These are phyloP conservation scores for Pseudocercospora vitis DNA, from an alignment of 2,329 filamentous ascomycete species.

Conservation along the genomic window DNA sequence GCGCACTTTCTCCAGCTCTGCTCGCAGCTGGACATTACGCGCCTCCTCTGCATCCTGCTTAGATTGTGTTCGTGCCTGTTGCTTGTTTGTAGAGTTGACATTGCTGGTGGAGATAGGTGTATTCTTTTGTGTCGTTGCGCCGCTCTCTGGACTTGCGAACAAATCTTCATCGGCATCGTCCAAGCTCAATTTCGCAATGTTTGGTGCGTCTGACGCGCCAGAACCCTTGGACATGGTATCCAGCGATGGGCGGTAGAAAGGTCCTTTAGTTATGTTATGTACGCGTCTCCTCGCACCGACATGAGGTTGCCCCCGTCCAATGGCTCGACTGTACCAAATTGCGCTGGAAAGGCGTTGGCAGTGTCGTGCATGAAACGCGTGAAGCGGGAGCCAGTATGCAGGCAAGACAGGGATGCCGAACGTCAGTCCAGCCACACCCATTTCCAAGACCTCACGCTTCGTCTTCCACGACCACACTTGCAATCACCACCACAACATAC, in stretches of 20 bases:
- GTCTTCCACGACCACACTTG: background rate
- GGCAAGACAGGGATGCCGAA: background rate
- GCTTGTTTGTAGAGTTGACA: constrained; percentile 20
- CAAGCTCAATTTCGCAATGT: constrained; percentile 44
- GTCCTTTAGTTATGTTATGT: background rate
- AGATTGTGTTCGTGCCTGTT: constrained; percentile 37
- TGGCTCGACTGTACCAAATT: no score
- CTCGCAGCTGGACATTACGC: constrained; percentile 71
- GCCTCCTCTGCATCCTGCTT: constrained; percentile 55
- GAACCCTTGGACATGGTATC: constrained; percentile 31
- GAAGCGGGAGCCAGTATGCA: constrained; percentile 1
- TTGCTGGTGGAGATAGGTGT: constrained; percentile 28
- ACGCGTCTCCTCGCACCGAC: constrained; percentile 1
- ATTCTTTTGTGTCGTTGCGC: constrained; percentile 39
- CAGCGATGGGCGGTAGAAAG: constrained; percentile 23
- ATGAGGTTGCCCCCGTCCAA: background rate
- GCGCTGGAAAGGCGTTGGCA: no score
- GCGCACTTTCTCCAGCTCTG: constrained; percentile 78
- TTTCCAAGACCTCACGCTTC: constrained; percentile 11
- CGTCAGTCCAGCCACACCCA: constrained; percentile 2
- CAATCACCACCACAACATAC: constrained; percentile 4
- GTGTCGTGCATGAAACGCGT: constrained; percentile 6
- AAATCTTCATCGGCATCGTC: constrained; percentile 57
- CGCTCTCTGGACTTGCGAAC: constrained; percentile 55
- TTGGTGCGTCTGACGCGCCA: constrained; percentile 27